A percentile compares a stretch with the other conserved stretches of the same genome.
These are phyloP conservation scores for Calonectria honghensis DNA, from an alignment of 2,329 filamentous ascomycete genomes.

Conservation along the genomic window DNA sequence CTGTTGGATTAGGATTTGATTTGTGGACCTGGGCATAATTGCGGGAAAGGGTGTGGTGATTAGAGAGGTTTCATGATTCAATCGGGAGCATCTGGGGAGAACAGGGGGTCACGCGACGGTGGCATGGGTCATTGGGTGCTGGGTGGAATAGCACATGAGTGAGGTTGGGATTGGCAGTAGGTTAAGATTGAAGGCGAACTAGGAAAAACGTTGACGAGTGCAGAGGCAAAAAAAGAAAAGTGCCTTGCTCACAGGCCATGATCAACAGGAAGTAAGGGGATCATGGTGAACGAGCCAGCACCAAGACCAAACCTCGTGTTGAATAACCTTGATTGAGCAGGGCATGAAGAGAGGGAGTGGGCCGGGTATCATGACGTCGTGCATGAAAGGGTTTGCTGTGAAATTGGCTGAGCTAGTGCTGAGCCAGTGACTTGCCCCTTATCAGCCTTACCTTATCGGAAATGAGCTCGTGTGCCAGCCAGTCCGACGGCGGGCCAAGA, in stretches of 20 bases:
- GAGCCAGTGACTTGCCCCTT: slow-evolving; percentile 18
- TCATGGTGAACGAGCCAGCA: slow-evolving; percentile 4
- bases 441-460: slow-evolving; percentile 34
- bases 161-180: not conserved
- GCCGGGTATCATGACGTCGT: slow-evolving; percentile 26
- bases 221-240: not conserved
- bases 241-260: slow-evolving; percentile 9
- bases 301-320: slow-evolving; percentile 16
- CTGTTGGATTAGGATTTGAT: not conserved
- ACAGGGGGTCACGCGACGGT: slow-evolving; percentile 26
- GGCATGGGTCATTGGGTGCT: not conserved
- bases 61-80: not conserved
- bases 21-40: slow-evolving; percentile 5
- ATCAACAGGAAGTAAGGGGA: slow-evolving; percentile 11
- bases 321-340: slow-evolving; percentile 12
- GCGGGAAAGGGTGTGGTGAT: slow-evolving; percentile 20
- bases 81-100: slow-evolving; percentile 2
- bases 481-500: not conserved
- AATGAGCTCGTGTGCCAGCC: slow-evolving; percentile 21
- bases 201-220: slow-evolving; percentile 1
- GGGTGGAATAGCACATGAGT: not conserved
- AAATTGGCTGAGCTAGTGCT: slow-evolving; percentile 19
- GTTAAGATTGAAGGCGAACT: slow-evolving; percentile 1
- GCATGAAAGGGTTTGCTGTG: slow-evolving; percentile 1
- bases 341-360: slow-evolving; percentile 13